Evolutionary conservation across 495 filamentous ascomycete genomes (phyloP).

Genomic region (Xylaria castorea): DNA sequence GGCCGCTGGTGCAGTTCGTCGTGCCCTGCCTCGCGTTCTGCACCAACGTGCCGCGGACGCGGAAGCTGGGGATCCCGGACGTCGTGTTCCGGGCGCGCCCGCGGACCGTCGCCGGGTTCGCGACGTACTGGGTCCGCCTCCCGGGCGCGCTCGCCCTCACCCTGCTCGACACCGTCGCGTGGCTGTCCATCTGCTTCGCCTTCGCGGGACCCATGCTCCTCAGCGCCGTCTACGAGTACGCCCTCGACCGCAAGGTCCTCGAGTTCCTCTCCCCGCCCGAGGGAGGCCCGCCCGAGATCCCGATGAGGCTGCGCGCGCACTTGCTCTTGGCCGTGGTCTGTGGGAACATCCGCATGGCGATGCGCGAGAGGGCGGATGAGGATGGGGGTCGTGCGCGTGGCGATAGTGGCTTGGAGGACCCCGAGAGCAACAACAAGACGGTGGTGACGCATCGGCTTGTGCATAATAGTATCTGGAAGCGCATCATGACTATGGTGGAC

Average conservation of each 20-base stretch:
- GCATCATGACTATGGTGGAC: conserved; percentile 37
- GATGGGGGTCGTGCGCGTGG: conserved; percentile 11
- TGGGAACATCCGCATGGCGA: conserved; percentile 46
- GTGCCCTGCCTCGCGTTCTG: conserved; percentile 43
- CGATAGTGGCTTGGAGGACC: conserved; percentile 21
- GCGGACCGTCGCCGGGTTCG: conserved; percentile 29
- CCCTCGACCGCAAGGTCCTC: conserved; percentile 43
- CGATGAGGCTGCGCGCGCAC: conserved; percentile 36
- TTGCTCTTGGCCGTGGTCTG: conserved; percentile 40
- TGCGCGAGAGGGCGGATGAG: conserved; percentile 30
- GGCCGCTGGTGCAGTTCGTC: conserved; percentile 44
- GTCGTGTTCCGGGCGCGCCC: conserved; percentile 36
- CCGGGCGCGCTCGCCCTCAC: conserved; percentile 39
- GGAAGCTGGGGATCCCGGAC: conserved; percentile 40
- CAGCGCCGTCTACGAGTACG: conserved; percentile 50
- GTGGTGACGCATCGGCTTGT: conserved; percentile 28
- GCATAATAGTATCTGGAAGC: conserved; percentile 40
- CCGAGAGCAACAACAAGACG: conserved; percentile 15
- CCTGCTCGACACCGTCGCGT: conserved; percentile 44
- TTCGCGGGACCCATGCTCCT: conserved; percentile 49
- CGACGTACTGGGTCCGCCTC: conserved; percentile 37
- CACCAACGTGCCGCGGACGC: conserved; percentile 40
- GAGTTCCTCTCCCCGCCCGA: conserved; percentile 35
- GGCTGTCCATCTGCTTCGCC: conserved; percentile 47
- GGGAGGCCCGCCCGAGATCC: conserved; percentile 28